Conservation (phyloP, 495 filamentous ascomycete species). For the Daldinia caldariorum region DNA sequence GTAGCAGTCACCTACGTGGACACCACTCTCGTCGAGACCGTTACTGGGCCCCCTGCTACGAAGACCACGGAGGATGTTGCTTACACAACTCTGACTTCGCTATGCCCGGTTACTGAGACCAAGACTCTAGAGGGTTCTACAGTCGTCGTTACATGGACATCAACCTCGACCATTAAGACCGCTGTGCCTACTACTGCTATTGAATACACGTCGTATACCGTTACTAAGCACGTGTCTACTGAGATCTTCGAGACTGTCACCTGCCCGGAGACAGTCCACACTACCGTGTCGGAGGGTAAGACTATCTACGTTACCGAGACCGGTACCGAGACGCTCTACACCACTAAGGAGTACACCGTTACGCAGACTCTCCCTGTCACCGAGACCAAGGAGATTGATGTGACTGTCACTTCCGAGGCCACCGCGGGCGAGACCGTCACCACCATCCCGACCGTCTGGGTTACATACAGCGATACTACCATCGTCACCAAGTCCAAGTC, state of each 20-base stretch:
- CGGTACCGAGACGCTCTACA: constrained; percentile 53
- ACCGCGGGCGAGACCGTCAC: constrained; percentile 47
- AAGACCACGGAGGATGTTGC: constrained; percentile 41
- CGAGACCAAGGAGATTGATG: constrained; percentile 49
- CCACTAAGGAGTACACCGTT: constrained; percentile 48
- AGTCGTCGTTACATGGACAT: constrained; percentile 55
- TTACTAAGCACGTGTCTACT: constrained; percentile 54
- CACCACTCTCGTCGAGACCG: constrained; percentile 45
- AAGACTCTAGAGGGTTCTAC: constrained; percentile 54
- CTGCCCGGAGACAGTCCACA: constrained; percentile 55
- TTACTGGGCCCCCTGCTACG: constrained; percentile 41
- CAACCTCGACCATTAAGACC: constrained; percentile 51
- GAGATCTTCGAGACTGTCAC: constrained; percentile 54
- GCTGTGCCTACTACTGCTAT: constrained; percentile 37
- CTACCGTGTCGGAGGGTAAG: constrained; percentile 53
- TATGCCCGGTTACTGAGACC: constrained; percentile 58
- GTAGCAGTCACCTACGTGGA: constrained; percentile 46
- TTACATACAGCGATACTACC: constrained; percentile 47
- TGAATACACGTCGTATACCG: constrained; percentile 46
- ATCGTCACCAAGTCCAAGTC: constrained; percentile 37
- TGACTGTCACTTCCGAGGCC: constrained; percentile 49
- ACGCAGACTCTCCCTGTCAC: constrained; percentile 51
- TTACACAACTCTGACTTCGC: constrained; percentile 54
- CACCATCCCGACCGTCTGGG: constrained; percentile 41
- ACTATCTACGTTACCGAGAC: constrained; percentile 57